Percentiles rank a stretch among this genome's conserved stretches.
These are phyloP conservation scores for Pichia manshurica DNA, from an alignment of 805 yeast species.

Conservation along the genomic window DNA sequence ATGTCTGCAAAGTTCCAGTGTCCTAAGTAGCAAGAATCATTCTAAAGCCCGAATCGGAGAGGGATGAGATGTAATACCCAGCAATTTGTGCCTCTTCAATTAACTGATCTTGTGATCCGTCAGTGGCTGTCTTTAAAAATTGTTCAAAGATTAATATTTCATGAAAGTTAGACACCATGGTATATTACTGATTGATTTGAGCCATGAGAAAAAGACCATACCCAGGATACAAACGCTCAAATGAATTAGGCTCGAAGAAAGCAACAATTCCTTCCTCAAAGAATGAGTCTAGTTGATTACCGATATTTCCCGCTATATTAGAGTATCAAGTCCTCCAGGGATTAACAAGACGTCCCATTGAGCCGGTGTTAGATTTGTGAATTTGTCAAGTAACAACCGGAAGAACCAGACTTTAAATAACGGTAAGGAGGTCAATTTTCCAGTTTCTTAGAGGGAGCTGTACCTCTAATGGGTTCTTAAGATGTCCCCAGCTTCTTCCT, in stretches of 20 bases:
- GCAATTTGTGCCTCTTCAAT: slow-evolving; percentile 2
- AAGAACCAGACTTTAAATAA: slow-evolving; percentile 3
- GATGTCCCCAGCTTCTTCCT: slow-evolving; percentile 1
- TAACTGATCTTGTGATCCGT: not conserved
- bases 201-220: not conserved
- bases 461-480: slow-evolving; percentile 2
- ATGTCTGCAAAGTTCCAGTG: not conserved
- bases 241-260: not conserved
- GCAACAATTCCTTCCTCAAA: not conserved
- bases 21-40: not conserved
- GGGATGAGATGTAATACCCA: not conserved
- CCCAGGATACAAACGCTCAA: not conserved
- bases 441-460: slow-evolving; percentile 2
- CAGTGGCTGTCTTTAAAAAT: not conserved
- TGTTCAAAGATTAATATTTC: slow-evolving; percentile 1
- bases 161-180: not conserved
- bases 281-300: slow-evolving; percentile 2
- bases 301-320: no score
- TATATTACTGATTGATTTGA: not conserved
- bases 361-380: not conserved
- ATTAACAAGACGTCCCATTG: not conserved
- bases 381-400: not conserved
- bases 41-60: not conserved
- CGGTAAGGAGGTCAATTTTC: not conserved
- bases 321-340: not conserved